Percentiles rank a stretch among this genome's conserved stretches.
phyloP scores from a whole-genome alignment of 1,284 basidiomycete genomes.

The Leccinum subatratum region DNA sequence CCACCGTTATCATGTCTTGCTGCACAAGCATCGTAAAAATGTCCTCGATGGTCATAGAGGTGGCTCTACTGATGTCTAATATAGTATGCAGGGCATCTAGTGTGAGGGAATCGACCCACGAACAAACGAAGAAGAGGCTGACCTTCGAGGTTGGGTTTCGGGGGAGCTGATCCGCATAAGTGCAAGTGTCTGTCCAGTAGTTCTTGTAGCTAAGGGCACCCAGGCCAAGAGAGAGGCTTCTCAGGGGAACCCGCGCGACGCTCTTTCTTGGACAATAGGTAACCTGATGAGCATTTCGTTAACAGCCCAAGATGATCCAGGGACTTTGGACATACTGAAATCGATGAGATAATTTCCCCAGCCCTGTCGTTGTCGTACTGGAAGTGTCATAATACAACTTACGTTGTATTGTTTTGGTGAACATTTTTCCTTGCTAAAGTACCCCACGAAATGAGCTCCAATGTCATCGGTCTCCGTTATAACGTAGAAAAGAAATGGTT shows the following conservation, averaged over 20 bases:
- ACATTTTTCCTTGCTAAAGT: conserved; percentile 98
- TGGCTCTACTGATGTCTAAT: conserved; percentile 80
- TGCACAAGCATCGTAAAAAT: conserved; percentile 75
- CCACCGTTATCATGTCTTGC: conserved; percentile 71
- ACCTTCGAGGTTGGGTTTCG: conserved; percentile 72
- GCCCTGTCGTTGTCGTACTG: conserved; percentile 88
- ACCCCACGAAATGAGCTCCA: conserved; percentile 94
- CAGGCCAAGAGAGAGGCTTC: conserved; percentile 82
- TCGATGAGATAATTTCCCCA: conserved; percentile 96
- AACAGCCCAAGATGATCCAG: conserved; percentile 20
- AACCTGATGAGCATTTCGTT: conserved; percentile 54
- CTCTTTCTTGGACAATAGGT: conserved; percentile 94
- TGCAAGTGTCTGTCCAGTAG: conserved; percentile 84
- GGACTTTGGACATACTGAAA: conserved; percentile 69
- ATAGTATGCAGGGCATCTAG: conserved; percentile 17
- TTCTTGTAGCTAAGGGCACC: conserved; percentile 90
- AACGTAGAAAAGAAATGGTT: conserved; percentile 98
- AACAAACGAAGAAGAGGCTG: conserved; percentile 25
- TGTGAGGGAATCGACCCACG: conserved; percentile 18
- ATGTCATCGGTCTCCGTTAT: conserved; percentile 88
- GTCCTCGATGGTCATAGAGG: conserved; percentile 91
- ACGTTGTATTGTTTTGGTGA: conserved; percentile 95
- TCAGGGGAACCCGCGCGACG: conserved; percentile 84
- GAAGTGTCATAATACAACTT: conserved; percentile 99
- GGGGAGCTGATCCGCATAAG: conserved; percentile 72